phyloP scores from a whole-genome alignment of 2,329 filamentous ascomycete genomes.

The Sporothrix pseudoabietina region DNA sequence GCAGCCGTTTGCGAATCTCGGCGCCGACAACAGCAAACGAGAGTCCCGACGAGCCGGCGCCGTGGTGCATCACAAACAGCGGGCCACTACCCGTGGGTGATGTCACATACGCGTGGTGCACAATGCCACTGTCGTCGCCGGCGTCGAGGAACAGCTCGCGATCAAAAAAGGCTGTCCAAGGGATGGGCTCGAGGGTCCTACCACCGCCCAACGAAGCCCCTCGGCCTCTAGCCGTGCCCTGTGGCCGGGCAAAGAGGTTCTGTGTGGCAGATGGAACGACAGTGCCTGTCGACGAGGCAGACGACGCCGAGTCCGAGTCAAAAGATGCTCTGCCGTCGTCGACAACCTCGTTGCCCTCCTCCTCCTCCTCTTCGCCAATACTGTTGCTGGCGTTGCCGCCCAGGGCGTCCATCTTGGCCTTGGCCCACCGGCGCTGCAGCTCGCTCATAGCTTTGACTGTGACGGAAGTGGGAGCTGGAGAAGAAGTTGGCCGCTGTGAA shows the following conservation, averaged over 20 bases:
- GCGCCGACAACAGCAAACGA: constrained; percentile 83
- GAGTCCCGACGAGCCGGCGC: constrained; percentile 87
- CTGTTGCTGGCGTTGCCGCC: neutral
- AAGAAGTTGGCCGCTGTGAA: neutral
- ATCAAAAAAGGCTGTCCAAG: constrained; percentile 90
- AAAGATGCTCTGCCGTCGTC: constrained; percentile 46
- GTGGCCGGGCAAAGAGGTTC: constrained; percentile 71
- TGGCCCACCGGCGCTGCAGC: constrained; percentile 42
- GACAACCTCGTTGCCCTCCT: constrained; percentile 47
- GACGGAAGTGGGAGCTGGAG: constrained; percentile 16
- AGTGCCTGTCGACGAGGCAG: constrained; percentile 86
- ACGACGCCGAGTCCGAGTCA: constrained; percentile 66
- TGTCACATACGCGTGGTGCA: constrained; percentile 84
- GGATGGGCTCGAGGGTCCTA: constrained; percentile 63
- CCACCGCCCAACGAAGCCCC: constrained; percentile 32
- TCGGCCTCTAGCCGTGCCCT: constrained; percentile 46
- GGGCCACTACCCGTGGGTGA: constrained; percentile 75
- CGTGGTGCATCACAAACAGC: constrained; percentile 91
- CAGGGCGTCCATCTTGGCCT: constrained; percentile 37
- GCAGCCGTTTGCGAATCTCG: constrained; percentile 75
- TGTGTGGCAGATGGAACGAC: constrained; percentile 76
- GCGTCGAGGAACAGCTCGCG: constrained; percentile 76
- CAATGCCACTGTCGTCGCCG: constrained; percentile 51
- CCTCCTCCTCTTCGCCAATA: constrained; percentile 57
- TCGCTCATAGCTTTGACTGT: constrained; percentile 39